These are phyloP conservation scores for Salix caprea DNA, from an alignment of 345 rosid species.

Conservation along the genomic window DNA sequence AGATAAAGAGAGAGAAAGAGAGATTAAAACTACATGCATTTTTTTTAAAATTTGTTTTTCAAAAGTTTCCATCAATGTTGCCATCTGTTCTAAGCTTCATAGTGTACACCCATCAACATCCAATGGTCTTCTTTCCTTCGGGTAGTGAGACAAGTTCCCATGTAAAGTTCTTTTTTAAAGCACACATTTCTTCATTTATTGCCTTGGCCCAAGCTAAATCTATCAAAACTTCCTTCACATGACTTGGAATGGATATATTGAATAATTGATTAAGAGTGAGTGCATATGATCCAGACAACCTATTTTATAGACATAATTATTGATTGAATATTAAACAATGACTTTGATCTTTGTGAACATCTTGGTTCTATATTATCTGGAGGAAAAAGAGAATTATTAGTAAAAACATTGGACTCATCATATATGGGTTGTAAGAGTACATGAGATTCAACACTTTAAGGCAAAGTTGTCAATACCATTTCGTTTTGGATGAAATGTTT, in stretches of 20 bases:
- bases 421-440: no score
- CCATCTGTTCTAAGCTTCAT: not conserved
- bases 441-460: no score
- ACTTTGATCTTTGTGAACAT: not conserved
- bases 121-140: not conserved
- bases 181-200: not conserved
- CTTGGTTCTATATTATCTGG: not conserved
- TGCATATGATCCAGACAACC: not conserved
- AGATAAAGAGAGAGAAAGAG: accelerated
- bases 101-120: not conserved
- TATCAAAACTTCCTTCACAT: not conserved
- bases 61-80: not conserved
- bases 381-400: no score
- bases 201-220: not conserved
- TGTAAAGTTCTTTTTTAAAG: not conserved
- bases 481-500: no score
- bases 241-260: not conserved
- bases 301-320: no score
- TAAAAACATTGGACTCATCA: no score
- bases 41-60: no score
- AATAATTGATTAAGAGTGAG: not conserved
- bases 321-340: not conserved
- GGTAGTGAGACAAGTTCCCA: not conserved
- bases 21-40: no score
- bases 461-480: no score